Percentiles rank a stretch among this genome's conserved stretches.
phyloP scores from a whole-genome alignment of 306 rosid species.

The apple (Malus domestica) region ASM211411v1 NC_041803.1:13343501-13344000 shows the following conservation, averaged over 20 bases:
- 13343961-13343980: background rate
- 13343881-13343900: background rate
- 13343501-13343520: background rate
- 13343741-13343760: conserved; percentile 3
- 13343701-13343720: background rate
- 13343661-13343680: background rate
- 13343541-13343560: background rate
- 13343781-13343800: conserved; percentile 1
- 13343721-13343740: conserved; percentile 1
- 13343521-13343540: background rate
- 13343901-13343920: background rate
- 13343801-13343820: background rate
- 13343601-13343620: background rate
- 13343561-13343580: background rate
- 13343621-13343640: background rate
- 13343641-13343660: background rate
- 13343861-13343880: background rate
- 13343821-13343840: background rate
- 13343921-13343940: background rate
- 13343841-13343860: background rate
- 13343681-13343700: background rate
- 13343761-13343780: background rate
- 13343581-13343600: background rate
- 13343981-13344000: background rate
- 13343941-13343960: background rate